These are phyloP conservation scores for Coniochaeta sp. DNA, from an alignment of 2,329 filamentous ascomycete genomes.

Conservation along the genomic window DNA sequence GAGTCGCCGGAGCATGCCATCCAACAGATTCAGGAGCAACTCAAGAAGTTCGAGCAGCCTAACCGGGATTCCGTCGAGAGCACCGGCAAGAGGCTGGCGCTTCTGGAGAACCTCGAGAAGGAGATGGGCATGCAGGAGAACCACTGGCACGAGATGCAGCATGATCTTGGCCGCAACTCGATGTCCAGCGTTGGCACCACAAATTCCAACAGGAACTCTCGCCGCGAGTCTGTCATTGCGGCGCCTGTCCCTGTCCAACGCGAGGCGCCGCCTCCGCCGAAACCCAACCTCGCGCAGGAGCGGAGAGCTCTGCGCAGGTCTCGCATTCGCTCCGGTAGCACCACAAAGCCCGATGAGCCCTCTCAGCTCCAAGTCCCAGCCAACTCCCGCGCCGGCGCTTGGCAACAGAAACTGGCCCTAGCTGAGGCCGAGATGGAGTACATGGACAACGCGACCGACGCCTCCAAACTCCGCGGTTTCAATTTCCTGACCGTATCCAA, in stretches of 20 bases:
- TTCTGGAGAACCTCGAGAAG: conserved; percentile 52
- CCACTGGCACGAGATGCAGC: conserved; percentile 52
- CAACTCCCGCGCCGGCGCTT: conserved; percentile 24
- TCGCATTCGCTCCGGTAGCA: conserved; percentile 25
- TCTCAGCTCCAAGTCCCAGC: not conserved
- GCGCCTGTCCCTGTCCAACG: not conserved
- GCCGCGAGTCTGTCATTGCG: conserved; percentile 19
- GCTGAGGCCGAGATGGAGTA: conserved; percentile 39
- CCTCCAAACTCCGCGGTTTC: conserved; percentile 27
- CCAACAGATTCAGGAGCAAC: conserved; percentile 42
- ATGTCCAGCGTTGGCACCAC: conserved; percentile 35
- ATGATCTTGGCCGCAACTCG: conserved; percentile 43
- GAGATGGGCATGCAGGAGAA: conserved; percentile 56
- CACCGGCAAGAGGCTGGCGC: conserved; percentile 34
- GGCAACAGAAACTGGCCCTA: conserved; percentile 37
- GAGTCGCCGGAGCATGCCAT: conserved; percentile 45
- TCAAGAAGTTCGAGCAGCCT: conserved; percentile 39
- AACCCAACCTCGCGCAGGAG: conserved; percentile 27
- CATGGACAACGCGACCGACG: conserved; percentile 26
- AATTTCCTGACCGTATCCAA: conserved; percentile 32
- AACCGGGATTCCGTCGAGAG: conserved; percentile 27
- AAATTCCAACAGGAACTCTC: conserved; percentile 22
- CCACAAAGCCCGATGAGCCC: conserved; percentile 15
- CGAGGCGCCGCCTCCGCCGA: conserved; percentile 15
- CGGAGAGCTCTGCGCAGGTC: conserved; percentile 29